Conservation (phyloP, 192 early-diverging fungal genomes). For the Allomyces macrogynus region DNA sequence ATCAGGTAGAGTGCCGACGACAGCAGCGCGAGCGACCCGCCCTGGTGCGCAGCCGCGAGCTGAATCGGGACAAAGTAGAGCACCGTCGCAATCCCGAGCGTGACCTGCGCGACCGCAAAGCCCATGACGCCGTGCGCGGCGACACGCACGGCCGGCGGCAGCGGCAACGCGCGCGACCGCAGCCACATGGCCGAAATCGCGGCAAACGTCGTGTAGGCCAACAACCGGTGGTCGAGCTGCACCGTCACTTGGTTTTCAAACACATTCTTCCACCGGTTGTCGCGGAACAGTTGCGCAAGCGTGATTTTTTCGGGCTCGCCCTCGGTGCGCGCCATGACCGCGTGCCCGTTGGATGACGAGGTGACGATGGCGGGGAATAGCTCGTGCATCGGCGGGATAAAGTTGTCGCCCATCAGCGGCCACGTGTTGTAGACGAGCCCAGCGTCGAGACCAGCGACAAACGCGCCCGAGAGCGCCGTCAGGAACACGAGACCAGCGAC, state of each 20-base stretch:
- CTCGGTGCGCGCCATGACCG: conserved; percentile 1
- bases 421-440: conserved; percentile 95
- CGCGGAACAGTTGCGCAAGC: conserved; percentile 6
- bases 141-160: conserved; percentile 43
- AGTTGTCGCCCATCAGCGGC: conserved; percentile 71
- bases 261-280: conserved; percentile 59
- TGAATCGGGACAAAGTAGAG: conserved; percentile 83
- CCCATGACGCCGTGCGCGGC: conserved; percentile 58
- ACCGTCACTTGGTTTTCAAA: conserved; percentile 87
- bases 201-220: conserved; percentile 67
- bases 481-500: conserved; percentile 53
- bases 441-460: conserved; percentile 92
- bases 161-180: conserved; percentile 41
- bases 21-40: conserved; percentile 67
- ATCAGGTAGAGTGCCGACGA: conserved; percentile 59
- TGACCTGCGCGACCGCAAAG: conserved; percentile 51
- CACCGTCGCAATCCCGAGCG: conserved; percentile 79
- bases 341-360: neutral
- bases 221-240: conserved; percentile 83
- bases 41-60: conserved; percentile 86
- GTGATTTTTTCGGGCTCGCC: neutral
- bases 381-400: conserved; percentile 54
- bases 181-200: conserved; percentile 52
- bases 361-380: conserved; percentile 11
- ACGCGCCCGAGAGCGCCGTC: conserved; percentile 76